Conservation (phyloP, 805 yeast genomes). For the Debaryomyces maramus region DNA sequence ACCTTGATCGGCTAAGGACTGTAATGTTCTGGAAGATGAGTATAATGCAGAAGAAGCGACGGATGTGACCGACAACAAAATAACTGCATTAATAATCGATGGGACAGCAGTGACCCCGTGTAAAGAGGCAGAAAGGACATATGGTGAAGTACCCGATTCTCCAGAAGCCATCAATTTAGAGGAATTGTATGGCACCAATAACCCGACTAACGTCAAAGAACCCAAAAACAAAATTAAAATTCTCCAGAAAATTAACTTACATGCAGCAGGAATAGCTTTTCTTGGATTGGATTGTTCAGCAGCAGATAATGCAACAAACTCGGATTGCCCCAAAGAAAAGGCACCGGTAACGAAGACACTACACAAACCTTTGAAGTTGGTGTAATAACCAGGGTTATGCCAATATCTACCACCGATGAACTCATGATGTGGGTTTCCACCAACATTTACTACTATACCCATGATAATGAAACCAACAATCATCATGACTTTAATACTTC, state of each 20-base stretch:
- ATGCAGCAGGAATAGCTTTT: conserved; percentile 39
- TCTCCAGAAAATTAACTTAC: conserved; percentile 42
- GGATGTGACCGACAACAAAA: conserved; percentile 41
- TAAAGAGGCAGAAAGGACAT: conserved; percentile 41
- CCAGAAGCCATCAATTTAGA: conserved; percentile 36
- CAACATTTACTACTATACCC: conserved; percentile 40
- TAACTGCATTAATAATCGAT: conserved; percentile 41
- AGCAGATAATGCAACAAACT: conserved; percentile 31
- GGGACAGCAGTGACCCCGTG: conserved; percentile 40
- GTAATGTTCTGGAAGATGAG: conserved; percentile 43
- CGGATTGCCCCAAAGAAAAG: conserved; percentile 33
- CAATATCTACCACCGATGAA: conserved; percentile 34
- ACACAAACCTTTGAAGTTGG: conserved; percentile 30
- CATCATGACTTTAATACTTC: conserved; percentile 35
- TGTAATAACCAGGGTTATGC: conserved; percentile 31
- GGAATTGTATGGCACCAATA: conserved; percentile 37
- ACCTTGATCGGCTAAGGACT: conserved; percentile 43
- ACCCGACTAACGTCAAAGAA: conserved; percentile 37
- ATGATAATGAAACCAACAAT: conserved; percentile 42
- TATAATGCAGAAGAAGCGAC: conserved; percentile 45
- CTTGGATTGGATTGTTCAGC: conserved; percentile 28
- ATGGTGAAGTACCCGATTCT: conserved; percentile 41
- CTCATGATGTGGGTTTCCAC: conserved; percentile 33
- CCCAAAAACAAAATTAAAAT: conserved; percentile 40
- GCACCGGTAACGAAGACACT: conserved; percentile 33